These are phyloP conservation scores for Boletus edulis DNA, from an alignment of 768 basidiomycete species.

Conservation along the genomic window DNA sequence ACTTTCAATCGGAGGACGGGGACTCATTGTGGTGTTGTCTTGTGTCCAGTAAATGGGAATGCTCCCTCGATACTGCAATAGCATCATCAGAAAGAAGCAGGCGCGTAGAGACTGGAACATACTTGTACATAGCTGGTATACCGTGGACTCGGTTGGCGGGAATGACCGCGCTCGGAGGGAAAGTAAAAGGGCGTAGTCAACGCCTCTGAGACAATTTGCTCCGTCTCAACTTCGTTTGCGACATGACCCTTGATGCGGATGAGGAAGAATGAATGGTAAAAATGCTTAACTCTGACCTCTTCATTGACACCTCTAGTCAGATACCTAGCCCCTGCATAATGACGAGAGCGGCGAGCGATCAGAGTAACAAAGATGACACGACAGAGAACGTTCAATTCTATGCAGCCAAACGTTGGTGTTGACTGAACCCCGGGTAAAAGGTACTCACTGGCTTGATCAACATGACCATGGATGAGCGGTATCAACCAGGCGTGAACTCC, in stretches of 20 bases:
- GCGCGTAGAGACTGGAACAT: slow-evolving; percentile 1
- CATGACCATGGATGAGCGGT: slow-evolving; percentile 92
- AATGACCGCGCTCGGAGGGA: slow-evolving; percentile 41
- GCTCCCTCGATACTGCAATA: slow-evolving; percentile 80
- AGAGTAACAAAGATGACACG: slow-evolving; percentile 90
- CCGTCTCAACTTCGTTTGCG: slow-evolving; percentile 98
- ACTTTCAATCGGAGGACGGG: slow-evolving; percentile 97
- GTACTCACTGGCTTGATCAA: slow-evolving; percentile 93
- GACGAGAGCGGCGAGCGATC: slow-evolving; percentile 92
- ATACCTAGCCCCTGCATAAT: slow-evolving; percentile 95
- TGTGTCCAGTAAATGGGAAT: slow-evolving; percentile 98
- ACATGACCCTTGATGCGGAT: slow-evolving; percentile 74
- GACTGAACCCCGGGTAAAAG: background rate
- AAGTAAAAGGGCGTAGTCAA: slow-evolving; percentile 87
- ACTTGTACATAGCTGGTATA: slow-evolving; percentile 97
- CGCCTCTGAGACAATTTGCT: slow-evolving; percentile 93
- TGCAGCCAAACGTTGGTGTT: background rate
- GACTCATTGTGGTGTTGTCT: slow-evolving; percentile 85
- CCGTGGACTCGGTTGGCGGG: slow-evolving; percentile 69
- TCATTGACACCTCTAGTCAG: slow-evolving; percentile 93
- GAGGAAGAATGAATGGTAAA: background rate
- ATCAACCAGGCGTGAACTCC: slow-evolving; percentile 79
- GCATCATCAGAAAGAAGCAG: background rate
- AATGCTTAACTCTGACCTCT: slow-evolving; percentile 47
- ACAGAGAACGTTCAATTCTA: slow-evolving; percentile 88